Conservation (phyloP, 2,329 filamentous ascomycete species). For the Fusarium lyarnte region DNA sequence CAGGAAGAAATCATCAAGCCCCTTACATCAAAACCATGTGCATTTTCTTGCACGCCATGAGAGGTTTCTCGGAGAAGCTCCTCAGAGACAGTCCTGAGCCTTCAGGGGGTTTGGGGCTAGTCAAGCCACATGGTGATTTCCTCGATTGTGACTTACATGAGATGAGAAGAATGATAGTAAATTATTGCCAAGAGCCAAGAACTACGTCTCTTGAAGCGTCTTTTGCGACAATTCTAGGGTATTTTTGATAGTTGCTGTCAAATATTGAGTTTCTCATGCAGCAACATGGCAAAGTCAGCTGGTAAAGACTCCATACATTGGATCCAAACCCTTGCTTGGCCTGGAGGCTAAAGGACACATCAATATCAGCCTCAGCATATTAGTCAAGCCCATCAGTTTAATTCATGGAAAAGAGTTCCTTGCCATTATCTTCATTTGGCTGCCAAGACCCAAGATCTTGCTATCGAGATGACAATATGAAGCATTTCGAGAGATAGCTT, state of each 20-base stretch:
- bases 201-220: neutral
- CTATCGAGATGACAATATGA: neutral
- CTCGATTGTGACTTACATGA: neutral
- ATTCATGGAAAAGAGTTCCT: neutral
- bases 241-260: neutral
- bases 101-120: neutral
- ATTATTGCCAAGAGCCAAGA: neutral
- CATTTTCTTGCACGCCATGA: neutral
- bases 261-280: neutral
- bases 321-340: neutral
- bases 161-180: neutral
- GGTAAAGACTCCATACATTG: neutral
- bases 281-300: neutral
- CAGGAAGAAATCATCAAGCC: neutral
- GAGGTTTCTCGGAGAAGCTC: neutral
- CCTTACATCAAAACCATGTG: neutral
- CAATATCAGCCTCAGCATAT: no score
- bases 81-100: neutral
- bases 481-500: neutral
- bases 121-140: neutral
- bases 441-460: neutral
- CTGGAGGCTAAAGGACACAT: neutral
- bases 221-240: neutral
- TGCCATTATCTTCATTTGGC: neutral
- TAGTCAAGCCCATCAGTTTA: neutral